phyloP scores from a whole-genome alignment of 768 basidiomycete species.

The Leccinum rimulosum region DNA sequence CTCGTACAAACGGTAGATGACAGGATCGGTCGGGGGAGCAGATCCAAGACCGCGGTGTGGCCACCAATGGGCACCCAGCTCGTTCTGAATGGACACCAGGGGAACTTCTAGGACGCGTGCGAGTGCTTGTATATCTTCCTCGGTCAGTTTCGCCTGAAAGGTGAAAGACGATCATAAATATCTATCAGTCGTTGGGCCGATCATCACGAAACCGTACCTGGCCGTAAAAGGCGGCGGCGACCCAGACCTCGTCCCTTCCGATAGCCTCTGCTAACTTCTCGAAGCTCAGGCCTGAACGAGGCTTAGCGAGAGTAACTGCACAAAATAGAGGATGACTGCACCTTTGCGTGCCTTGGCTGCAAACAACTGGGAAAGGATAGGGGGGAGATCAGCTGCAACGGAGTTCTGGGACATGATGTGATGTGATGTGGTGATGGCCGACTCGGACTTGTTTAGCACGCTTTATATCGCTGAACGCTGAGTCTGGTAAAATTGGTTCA shows the following conservation, averaged over 20 bases:
- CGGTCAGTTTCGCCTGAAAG: conserved; percentile 61
- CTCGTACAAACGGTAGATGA: conserved; percentile 82
- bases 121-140: conserved; percentile 57
- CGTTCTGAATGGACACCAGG: conserved; percentile 35
- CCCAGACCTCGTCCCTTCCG: conserved; percentile 76
- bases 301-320: background rate
- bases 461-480: conserved; percentile 16
- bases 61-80: conserved; percentile 67
- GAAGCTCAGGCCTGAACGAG: conserved; percentile 57
- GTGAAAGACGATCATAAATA: background rate
- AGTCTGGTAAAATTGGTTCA: conserved; percentile 3
- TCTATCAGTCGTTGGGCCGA: background rate
- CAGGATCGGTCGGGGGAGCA: conserved; percentile 72
- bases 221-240: conserved; percentile 79
- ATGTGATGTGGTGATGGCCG: background rate
- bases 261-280: conserved; percentile 64
- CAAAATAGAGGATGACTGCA: conserved; percentile 12
- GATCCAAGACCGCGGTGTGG: conserved; percentile 69
- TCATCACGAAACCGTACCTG: conserved; percentile 45
- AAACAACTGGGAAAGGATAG: conserved; percentile 48
- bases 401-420: conserved; percentile 35
- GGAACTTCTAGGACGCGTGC: conserved; percentile 49
- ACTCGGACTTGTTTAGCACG: background rate
- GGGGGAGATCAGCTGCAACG: conserved; percentile 43
- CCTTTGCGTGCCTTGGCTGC: conserved; percentile 70